A percentile compares a stretch with the other conserved stretches of the same genome.
These are phyloP conservation scores for Cadophora sp. DNA, from an alignment of 2,329 filamentous ascomycete genomes.

Conservation along the genomic window DNA sequence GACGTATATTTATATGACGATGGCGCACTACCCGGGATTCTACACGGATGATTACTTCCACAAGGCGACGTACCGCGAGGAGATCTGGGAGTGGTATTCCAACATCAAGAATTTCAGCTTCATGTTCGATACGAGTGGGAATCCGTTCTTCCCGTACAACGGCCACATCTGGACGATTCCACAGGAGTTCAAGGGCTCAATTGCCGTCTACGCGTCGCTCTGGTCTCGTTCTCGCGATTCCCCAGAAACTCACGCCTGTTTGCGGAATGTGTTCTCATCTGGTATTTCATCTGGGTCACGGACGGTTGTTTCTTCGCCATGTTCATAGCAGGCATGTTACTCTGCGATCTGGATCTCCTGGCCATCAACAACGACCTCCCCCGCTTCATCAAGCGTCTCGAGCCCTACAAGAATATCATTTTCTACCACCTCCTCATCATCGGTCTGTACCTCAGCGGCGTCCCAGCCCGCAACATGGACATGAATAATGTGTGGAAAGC, in stretches of 20 bases:
- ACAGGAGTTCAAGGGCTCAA: conserved; percentile 67
- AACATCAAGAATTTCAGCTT: conserved; percentile 75
- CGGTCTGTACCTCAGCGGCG: conserved; percentile 64
- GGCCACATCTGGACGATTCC: conserved; percentile 65
- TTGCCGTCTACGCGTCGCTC: conserved; percentile 65
- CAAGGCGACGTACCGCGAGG: conserved; percentile 34
- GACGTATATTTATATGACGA: conserved; percentile 47
- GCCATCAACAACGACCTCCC: conserved; percentile 58
- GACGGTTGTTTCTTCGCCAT: conserved; percentile 69
- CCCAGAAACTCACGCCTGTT: conserved; percentile 60
- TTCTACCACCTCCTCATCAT: conserved; percentile 58
- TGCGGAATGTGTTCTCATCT: conserved; percentile 58
- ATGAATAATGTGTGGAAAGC: conserved; percentile 57
- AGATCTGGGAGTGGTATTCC: conserved; percentile 42
- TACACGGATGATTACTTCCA: conserved; percentile 33
- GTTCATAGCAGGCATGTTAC: conserved; percentile 66
- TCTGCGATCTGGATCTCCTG: conserved; percentile 66
- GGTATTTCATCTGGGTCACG: conserved; percentile 72
- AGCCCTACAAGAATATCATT: conserved; percentile 57
- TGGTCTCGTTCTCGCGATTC: conserved; percentile 60
- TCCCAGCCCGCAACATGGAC: conserved; percentile 60
- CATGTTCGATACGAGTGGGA: conserved; percentile 63
- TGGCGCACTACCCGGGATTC: conserved; percentile 40
- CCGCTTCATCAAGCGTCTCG: conserved; percentile 51
- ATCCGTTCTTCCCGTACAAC: conserved; percentile 62